Percentiles rank a stretch among this genome's conserved stretches.
phyloP scores from a whole-genome alignment of 805 yeast genomes.

The Ogataea chonburiensis region DNA sequence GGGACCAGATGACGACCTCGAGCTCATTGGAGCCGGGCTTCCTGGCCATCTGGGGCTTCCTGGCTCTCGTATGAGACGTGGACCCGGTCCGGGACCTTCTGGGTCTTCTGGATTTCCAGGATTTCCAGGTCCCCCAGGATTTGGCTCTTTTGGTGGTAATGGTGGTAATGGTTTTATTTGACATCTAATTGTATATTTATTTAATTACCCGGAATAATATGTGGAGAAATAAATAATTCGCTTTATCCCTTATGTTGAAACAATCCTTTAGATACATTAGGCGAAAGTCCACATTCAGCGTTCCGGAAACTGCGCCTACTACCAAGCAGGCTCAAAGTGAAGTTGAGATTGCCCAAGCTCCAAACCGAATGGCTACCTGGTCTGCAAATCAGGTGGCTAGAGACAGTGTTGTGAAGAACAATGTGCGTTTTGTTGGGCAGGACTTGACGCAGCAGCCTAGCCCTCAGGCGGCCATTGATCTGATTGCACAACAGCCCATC shows the following conservation, averaged over 20 bases:
- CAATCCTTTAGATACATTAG: not conserved
- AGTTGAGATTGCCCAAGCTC: constrained; percentile 55
- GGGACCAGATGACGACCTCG: constrained; percentile 45
- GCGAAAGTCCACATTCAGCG: constrained; percentile 5
- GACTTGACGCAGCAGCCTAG: constrained; percentile 70
- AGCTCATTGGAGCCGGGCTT: constrained; percentile 44
- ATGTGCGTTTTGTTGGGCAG: constrained; percentile 69
- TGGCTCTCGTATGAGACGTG: no score
- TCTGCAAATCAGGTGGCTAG: constrained; percentile 65
- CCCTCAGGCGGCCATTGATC: constrained; percentile 81
- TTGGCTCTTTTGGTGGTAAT: constrained; percentile 15
- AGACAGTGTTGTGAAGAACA: constrained; percentile 48
- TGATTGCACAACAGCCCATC: constrained; percentile 73
- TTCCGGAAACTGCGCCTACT: constrained; percentile 17
- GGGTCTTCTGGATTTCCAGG: no score
- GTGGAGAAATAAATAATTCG: constrained; percentile 7
- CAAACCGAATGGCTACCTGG: constrained; percentile 73
- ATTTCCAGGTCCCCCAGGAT: constrained; percentile 14
- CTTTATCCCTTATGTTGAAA: constrained; percentile 1
- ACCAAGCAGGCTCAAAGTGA: constrained; percentile 11
- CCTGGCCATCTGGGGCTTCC: constrained; percentile 39
- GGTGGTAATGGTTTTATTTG: constrained; percentile 7
- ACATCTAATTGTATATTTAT: not conserved
- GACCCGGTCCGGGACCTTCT: constrained; percentile 13
- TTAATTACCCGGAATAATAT: constrained; percentile 12